These are phyloP conservation scores for Plenodomus biglobosus DNA, from an alignment of 2,329 filamentous ascomycete species.

Conservation along the genomic window DNA sequence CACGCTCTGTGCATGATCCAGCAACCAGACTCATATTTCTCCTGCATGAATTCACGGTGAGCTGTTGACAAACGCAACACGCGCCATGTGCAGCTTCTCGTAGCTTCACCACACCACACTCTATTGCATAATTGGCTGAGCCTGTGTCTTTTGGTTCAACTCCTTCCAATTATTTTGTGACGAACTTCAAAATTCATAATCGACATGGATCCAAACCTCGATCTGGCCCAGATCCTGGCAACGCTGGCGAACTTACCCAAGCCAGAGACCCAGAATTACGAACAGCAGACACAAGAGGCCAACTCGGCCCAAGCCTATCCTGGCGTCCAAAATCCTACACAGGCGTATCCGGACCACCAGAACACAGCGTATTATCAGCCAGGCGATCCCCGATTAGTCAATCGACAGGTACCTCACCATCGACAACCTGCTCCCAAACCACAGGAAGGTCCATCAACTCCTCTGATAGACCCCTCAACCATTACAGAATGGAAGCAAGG, in stretches of 20 bases:
- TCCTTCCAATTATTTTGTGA: neutral
- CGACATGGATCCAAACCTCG: slow-evolving; percentile 15
- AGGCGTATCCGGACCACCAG: slow-evolving; percentile 3
- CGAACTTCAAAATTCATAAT: neutral
- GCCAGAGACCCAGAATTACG: slow-evolving; percentile 12
- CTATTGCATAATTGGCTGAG: neutral
- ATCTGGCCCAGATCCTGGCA: slow-evolving; percentile 39
- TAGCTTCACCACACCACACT: neutral
- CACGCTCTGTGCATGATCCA: slow-evolving; percentile 1
- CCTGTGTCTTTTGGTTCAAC: neutral
- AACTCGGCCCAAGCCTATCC: slow-evolving; percentile 6
- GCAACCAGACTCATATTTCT: slow-evolving; percentile 3
- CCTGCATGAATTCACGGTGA: slow-evolving; percentile 10
- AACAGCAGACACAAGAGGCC: slow-evolving; percentile 14
- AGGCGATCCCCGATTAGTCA: slow-evolving; percentile 25
- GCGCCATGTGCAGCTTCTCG: slow-evolving; percentile 12
- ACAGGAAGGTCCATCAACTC: slow-evolving; percentile 21
- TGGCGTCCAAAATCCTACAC: slow-evolving; percentile 3
- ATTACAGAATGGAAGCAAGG: slow-evolving; percentile 54
- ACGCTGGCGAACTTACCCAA: slow-evolving; percentile 39
- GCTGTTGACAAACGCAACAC: slow-evolving; percentile 7
- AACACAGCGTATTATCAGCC: slow-evolving; percentile 8
- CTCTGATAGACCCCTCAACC: slow-evolving; percentile 49
- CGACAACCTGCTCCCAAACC: slow-evolving; percentile 13
- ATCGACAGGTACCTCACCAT: slow-evolving; percentile 20